Evolutionary conservation across 495 filamentous ascomycete genomes (phyloP).

Genomic region (Tuber microsphaerosporum): DNA sequence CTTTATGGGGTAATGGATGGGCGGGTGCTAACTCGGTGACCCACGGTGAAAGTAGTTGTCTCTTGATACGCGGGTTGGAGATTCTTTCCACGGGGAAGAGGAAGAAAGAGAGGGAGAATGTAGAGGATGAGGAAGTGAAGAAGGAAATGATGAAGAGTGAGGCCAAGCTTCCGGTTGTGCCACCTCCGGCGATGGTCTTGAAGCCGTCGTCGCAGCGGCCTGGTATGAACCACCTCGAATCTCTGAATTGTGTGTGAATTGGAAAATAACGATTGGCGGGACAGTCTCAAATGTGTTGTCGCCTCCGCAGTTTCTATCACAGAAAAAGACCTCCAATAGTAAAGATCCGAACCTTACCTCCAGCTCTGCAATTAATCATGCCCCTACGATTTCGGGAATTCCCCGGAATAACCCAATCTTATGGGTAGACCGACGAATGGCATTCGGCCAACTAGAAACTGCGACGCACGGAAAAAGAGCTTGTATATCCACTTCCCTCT

Average conservation of each 20-base stretch:
- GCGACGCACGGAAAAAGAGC: constrained; percentile 5
- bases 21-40: background rate
- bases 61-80: background rate
- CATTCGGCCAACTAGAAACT: background rate
- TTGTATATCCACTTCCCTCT: background rate
- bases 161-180: constrained; percentile 8
- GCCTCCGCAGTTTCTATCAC: background rate
- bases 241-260: background rate
- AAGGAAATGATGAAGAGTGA: constrained; percentile 7
- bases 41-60: background rate
- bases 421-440: background rate
- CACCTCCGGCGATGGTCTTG: background rate
- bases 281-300: background rate
- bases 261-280: constrained; percentile 5
- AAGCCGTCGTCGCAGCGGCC: background rate
- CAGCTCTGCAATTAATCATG: constrained; percentile 8
- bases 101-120: background rate
- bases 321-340: background rate
- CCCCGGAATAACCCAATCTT: constrained; percentile 3
- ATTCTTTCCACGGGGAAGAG: background rate
- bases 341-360: background rate
- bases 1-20: background rate
- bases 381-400: constrained; percentile 8
- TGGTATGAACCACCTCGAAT: background rate
- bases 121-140: constrained; percentile 8